Conservation (phyloP, 768 basidiomycete species). For the Exsudoporus frostii region DNA sequence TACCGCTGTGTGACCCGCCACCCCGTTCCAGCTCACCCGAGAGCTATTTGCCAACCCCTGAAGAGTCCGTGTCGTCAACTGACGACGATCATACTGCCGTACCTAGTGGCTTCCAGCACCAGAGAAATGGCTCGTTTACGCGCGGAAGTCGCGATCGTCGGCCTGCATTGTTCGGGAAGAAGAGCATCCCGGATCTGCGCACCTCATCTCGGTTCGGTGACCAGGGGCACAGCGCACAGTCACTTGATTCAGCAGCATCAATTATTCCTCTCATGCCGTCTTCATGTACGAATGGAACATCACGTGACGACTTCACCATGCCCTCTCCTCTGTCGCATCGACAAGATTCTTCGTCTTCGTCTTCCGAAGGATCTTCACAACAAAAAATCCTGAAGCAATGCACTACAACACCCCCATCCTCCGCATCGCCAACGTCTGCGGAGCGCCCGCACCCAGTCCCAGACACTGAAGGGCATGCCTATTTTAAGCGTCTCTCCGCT, state of each 20-base stretch:
- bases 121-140: conserved; percentile 51
- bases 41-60: conserved; percentile 54
- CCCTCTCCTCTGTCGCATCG: conserved; percentile 40
- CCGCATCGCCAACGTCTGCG: conserved; percentile 39
- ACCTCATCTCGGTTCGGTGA: conserved; percentile 41
- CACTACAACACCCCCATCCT: conserved; percentile 31
- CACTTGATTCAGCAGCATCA: conserved; percentile 23
- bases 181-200: conserved; percentile 85
- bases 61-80: conserved; percentile 49
- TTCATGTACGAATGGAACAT: conserved; percentile 12
- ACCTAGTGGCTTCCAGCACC: conserved; percentile 35
- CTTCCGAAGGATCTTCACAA: conserved; percentile 28
- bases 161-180: conserved; percentile 53
- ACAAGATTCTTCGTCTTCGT: conserved; percentile 47
- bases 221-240: conserved; percentile 20
- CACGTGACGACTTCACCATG: conserved; percentile 32
- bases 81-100: conserved; percentile 40
- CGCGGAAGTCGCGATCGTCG: conserved; percentile 36
- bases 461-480: conserved; percentile 82
- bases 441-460: conserved; percentile 42
- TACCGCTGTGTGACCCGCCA: conserved; percentile 39
- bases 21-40: conserved; percentile 53
- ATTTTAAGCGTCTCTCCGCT: conserved; percentile 89
- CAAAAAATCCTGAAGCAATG: conserved; percentile 23
- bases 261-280: conserved; percentile 5